Conservation (phyloP, 2,329 filamentous ascomycete genomes). For the Malbranchea cinnamomea region DNA sequence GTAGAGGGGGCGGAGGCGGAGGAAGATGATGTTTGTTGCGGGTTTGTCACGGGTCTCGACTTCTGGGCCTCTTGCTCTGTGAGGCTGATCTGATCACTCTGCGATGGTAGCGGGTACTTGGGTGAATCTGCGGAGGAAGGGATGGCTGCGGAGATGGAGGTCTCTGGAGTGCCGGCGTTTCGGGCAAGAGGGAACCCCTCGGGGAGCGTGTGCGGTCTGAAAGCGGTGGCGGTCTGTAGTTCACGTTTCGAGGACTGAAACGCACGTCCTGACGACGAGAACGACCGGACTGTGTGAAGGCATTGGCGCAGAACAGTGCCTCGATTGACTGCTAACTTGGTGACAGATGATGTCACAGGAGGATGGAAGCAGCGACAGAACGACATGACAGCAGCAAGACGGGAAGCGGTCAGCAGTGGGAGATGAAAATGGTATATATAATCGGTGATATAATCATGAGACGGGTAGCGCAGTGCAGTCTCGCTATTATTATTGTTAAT, state of each 20-base stretch:
- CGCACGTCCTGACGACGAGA: constrained; percentile 31
- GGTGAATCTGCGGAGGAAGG: constrained; percentile 34
- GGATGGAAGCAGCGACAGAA: constrained; percentile 22
- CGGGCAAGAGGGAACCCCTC: constrained; percentile 41
- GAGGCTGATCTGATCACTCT: constrained; percentile 22
- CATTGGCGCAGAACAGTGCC: constrained; percentile 25
- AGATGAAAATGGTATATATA: constrained; percentile 1
- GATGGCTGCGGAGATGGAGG: constrained; percentile 42
- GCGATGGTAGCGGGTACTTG: constrained; percentile 21
- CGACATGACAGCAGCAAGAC: too few species aligned
- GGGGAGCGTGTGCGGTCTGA: constrained; percentile 45
- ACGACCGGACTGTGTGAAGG: constrained; percentile 28
- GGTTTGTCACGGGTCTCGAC: constrained; percentile 35
- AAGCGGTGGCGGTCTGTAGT: constrained; percentile 51
- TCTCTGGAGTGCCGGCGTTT: constrained; percentile 43
- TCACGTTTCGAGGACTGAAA: constrained; percentile 41
- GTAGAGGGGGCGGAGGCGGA: constrained; percentile 16
- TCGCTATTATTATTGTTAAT: too few species aligned
- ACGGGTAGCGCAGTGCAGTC: too few species aligned
- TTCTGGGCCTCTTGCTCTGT: constrained; percentile 54
- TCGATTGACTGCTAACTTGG: constrained; percentile 23
- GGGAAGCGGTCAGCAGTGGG: too few species aligned
- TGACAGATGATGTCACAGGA: constrained; percentile 34
- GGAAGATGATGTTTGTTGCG: constrained; percentile 11
- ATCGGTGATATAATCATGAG: background rate